Evolutionary conservation across 495 filamentous ascomycete species (phyloP), one percentile per base, ranked within the genome.

Genomic region (Daldinia decipiens): DNA sequence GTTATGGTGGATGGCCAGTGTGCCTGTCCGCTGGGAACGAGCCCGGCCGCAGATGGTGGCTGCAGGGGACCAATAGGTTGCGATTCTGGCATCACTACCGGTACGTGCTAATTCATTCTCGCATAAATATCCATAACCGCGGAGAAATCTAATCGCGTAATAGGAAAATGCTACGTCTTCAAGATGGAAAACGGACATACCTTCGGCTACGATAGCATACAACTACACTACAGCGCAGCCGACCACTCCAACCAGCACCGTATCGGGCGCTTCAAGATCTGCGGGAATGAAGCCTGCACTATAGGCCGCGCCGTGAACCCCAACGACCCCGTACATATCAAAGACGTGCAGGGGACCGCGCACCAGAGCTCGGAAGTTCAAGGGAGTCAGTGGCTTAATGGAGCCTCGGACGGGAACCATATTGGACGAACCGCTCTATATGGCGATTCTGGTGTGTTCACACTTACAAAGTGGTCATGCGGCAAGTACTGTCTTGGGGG

Each of bases 401-500:
- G 45, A 6, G 63, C 55, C 3, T 53, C 54, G 15, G 63, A 66
- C 45, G 63, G 63, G 5, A 66, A 51, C 24, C 40, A 66, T 45
- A 43, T 66, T 34, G 63, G 63, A 6, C 3, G 63, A 2, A 66
- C 63, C 8, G 1, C 63, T 11, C 6, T 45, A 9, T 66, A 53
- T 39, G 55, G 58, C 5, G 63, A 66, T 8, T 55, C 63, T 0
- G 63, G 63, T 9, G 24, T 52, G 43, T 66, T 66, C 63, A 59
- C 63, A 43, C 51, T 66, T 7, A 59, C 63, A 8, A 66, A 66
- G n/a, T 66, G 63, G 63, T 52, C 53, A 0, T 66, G 63, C 9
- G 63, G 63, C 19, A 59, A 66, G 55, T 66, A 66, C 55, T 66
- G 63, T 13, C 63, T 66, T 5, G 63, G 55, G 1, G 63, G 63